Base-by-base conservation (phyloP, 2,329 filamentous ascomycete genomes). In the Apiospora sp. region DNA sequence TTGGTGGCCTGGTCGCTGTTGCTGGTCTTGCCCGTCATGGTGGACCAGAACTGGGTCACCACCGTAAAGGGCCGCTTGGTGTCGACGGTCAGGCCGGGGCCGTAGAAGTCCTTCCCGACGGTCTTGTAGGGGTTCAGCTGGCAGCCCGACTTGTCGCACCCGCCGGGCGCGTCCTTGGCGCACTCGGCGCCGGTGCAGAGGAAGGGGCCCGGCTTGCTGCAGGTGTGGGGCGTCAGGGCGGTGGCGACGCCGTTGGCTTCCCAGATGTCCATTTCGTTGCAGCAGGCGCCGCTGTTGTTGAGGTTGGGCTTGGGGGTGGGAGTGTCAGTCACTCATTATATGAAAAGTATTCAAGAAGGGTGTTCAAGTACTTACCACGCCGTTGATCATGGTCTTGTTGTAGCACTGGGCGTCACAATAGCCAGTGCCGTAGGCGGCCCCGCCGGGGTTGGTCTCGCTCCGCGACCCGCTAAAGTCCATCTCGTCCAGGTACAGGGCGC, bases 121-220 rank as follows among this genome's bases (percentile, higher is more conserved):
- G 90, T 86, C 78, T 90, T 89, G 87, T 87, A 92, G n/a, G 87
- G 83, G 86, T 91, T 91, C 85, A 89, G 91, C 79, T 92, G 90
- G 76, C 91, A 92, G 48, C 90, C 90, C 78, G 91, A 88, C 76
- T 89, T 87, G 79, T 92, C 91, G 80, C 91, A 92, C 72, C 88
- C 82, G 73, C 90, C 51, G 4, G 14, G 4, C 1, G 4, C 30
- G 19, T 8, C 22, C 8, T 19, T 8, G 37, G n/a, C 41, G 67
- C 67, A 68, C 67, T 68, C 67, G 67, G 19, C 41, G 67, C 67
- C 67, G 4, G 67, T 68, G 67, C 67, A 68, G n/a, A 27, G n/a
- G n/a, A 68, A 44, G 13, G 67, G 67, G n/a, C 67, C 67, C 1
- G 41, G 88, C 74, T 87, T 87, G 74, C 84, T 82, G 85, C 90